Conservation (phyloP, 1,139 yeast genomes). For the Kazachstania sp. region DNA sequence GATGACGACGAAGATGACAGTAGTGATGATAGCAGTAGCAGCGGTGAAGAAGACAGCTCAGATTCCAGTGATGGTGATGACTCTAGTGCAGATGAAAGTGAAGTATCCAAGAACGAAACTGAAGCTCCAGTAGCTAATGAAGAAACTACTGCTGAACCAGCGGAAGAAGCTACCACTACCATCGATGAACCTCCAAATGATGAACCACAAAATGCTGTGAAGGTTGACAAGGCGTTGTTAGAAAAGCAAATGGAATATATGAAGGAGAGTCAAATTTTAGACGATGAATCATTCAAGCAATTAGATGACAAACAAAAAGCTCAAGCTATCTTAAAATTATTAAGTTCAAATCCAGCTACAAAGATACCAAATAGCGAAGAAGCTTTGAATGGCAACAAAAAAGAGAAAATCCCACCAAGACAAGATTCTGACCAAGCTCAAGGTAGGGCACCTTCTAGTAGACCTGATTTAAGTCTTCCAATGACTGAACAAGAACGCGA, state of each 20-base stretch:
- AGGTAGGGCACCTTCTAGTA: conserved; percentile 10
- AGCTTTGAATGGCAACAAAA: neutral
- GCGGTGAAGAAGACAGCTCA: conserved; percentile 2
- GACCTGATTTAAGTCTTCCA: conserved; percentile 52
- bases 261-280: conserved; percentile 29
- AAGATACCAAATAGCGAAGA: conserved; percentile 9
- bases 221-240: conserved; percentile 21
- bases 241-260: conserved; percentile 27
- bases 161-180: conserved; percentile 16
- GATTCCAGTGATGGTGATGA: conserved; percentile 12
- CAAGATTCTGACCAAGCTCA: neutral
- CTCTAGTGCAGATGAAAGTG: conserved; percentile 17
- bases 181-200: conserved; percentile 14
- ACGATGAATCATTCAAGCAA: conserved; percentile 33
- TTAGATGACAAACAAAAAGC: conserved; percentile 35
- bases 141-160: conserved; percentile 13
- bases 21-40: neutral
- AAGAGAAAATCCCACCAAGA: no score
- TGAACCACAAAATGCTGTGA: conserved; percentile 9
- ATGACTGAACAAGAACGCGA: conserved; percentile 48
- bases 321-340: conserved; percentile 28
- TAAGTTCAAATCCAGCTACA: conserved; percentile 24
- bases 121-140: conserved; percentile 10
- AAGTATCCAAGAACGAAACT: conserved; percentile 14
- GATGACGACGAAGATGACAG: conserved; percentile 4